Conservation (phyloP, 179 eudicot species). For the Spinacia oleracea region DNA sequence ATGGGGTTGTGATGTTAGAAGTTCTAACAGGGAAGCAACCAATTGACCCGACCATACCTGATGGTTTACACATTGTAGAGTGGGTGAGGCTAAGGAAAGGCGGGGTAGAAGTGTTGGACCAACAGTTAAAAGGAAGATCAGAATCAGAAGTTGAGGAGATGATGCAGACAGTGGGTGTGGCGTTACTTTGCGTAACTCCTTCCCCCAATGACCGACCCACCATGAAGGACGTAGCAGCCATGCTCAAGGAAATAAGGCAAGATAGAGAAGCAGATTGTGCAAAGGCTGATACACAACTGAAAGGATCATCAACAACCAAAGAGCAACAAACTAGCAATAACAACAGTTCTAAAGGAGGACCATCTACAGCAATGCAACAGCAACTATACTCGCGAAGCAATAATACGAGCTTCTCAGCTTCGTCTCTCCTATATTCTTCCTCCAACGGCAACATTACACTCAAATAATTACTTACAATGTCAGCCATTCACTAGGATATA, state of each 20-base stretch:
- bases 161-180: constrained; percentile 78
- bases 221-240: constrained; percentile 90
- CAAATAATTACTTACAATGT: constrained; percentile 23
- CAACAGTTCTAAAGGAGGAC: constrained; percentile 24
- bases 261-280: constrained; percentile 43
- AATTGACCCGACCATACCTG: constrained; percentile 90
- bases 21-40: constrained; percentile 91
- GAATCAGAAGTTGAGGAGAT: constrained; percentile 73
- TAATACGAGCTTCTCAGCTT: constrained; percentile 35
- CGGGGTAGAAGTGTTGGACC: constrained; percentile 57
- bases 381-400: constrained; percentile 29
- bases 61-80: constrained; percentile 80
- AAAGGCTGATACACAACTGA: constrained; percentile 34
- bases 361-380: constrained; percentile 22
- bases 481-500: constrained; percentile 20
- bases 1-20: constrained; percentile 79
- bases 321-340: constrained; percentile 25
- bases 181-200: constrained; percentile 67
- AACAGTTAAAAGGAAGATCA: constrained; percentile 45
- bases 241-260: constrained; percentile 70
- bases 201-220: constrained; percentile 80
- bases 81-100: constrained; percentile 69
- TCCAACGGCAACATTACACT: constrained; percentile 24
- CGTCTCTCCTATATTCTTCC: constrained; percentile 34
- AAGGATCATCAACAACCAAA: constrained; percentile 33